These are phyloP conservation scores for Ambrosia trifida DNA, from an alignment of 129 eudicot species.

Conservation along the genomic window DNA sequence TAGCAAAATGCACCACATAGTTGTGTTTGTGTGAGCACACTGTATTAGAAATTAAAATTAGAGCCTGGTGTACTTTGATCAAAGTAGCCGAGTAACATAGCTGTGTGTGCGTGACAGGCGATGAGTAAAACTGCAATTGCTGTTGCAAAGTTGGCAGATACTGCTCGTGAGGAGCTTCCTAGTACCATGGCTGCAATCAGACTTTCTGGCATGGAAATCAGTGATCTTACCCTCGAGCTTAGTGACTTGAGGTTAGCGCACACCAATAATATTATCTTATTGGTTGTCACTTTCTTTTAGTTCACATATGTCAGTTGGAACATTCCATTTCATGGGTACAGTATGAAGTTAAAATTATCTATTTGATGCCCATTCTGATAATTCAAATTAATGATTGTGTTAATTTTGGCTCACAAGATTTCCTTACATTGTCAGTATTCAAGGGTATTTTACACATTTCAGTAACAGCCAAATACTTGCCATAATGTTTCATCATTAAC, in stretches of 20 bases:
- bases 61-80: background rate
- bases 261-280: background rate
- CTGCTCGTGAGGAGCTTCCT: constrained; percentile 86
- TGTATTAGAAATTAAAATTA: background rate
- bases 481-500: background rate
- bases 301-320: background rate
- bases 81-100: constrained; percentile 5
- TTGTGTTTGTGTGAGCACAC: background rate
- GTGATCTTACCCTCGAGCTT: constrained; percentile 86
- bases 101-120: constrained; percentile 49
- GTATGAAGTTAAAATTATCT: background rate
- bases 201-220: constrained; percentile 89
- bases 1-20: background rate
- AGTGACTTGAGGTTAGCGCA: constrained; percentile 70
- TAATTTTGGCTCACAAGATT: background rate
- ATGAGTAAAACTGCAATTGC: constrained; percentile 74
- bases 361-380: background rate
- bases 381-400: background rate
- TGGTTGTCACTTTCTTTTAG: background rate
- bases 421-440: background rate
- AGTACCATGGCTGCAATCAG: constrained; percentile 92
- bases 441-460: constrained; percentile 9
- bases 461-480: background rate
- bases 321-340: background rate
- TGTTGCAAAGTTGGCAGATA: constrained; percentile 79